Evolutionary conservation across 768 basidiomycete genomes (phyloP).

Genomic region (Daedalea quercina): DNA sequence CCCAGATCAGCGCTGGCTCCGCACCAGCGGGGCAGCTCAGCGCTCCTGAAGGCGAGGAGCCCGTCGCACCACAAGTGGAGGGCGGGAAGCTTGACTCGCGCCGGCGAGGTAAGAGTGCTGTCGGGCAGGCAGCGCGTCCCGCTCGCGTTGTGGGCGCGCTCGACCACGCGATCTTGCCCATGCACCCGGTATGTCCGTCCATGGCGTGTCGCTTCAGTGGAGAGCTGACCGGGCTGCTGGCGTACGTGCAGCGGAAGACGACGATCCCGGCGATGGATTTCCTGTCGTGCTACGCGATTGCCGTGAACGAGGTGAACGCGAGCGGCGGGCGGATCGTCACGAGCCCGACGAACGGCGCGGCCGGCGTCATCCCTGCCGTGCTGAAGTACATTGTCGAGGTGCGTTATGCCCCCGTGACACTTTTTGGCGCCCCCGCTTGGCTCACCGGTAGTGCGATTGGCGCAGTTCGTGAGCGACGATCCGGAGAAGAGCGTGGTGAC

Average conservation of each 20-base stretch:
- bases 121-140: slow-evolving; percentile 18
- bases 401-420: slow-evolving; percentile 6
- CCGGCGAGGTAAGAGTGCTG: not conserved
- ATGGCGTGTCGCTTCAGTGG: not conserved
- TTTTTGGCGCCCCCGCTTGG: not conserved
- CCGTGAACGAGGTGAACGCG: slow-evolving; percentile 94
- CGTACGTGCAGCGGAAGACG: slow-evolving; percentile 54
- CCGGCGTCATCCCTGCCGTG: slow-evolving; percentile 89
- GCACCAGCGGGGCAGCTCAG: slow-evolving; percentile 16
- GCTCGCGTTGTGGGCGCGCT: slow-evolving; percentile 64
- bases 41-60: slow-evolving; percentile 11
- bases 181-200: slow-evolving; percentile 62
- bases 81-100: not conserved
- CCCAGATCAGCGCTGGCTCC: slow-evolving; percentile 26
- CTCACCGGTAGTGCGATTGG: not conserved
- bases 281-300: slow-evolving; percentile 89
- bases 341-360: slow-evolving; percentile 89
- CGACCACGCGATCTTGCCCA: slow-evolving; percentile 72
- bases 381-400: slow-evolving; percentile 87
- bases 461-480: slow-evolving; percentile 85
- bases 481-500: slow-evolving; percentile 83
- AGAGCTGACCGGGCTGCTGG: not conserved
- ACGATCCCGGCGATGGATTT: slow-evolving; percentile 93
- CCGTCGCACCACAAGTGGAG: not conserved
- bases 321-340: slow-evolving; percentile 92